Conservation (phyloP, 129 eudicot genomes). For the Chrysanthemum seticuspe region DNA sequence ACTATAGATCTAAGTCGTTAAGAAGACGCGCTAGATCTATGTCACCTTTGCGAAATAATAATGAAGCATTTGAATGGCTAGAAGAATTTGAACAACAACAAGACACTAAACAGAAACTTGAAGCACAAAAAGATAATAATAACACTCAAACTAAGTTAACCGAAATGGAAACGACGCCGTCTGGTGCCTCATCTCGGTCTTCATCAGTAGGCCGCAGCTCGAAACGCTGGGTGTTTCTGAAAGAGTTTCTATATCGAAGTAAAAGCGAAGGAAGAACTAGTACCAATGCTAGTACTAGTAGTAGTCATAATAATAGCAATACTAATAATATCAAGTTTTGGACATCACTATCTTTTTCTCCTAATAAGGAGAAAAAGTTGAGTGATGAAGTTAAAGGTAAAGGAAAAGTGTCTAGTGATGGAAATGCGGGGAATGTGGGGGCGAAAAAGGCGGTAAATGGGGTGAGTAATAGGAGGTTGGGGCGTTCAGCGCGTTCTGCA, state of each 20-base stretch:
- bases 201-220: constrained; percentile 80
- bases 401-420: too few relatives aligned
- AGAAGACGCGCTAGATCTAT: constrained; percentile 75
- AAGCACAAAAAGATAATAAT: neutral
- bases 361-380: too few relatives aligned
- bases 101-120: neutral
- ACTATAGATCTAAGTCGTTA: constrained; percentile 66
- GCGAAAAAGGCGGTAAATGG: too few relatives aligned
- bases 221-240: constrained; percentile 74
- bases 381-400: too few relatives aligned
- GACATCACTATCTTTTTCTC: too few relatives aligned
- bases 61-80: constrained; percentile 38
- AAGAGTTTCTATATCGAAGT: constrained; percentile 78
- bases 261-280: constrained; percentile 76
- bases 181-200: constrained; percentile 67
- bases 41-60: constrained; percentile 56
- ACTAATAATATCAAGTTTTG: too few relatives aligned
- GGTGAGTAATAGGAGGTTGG: too few relatives aligned
- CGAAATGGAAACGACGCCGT: constrained; percentile 41
- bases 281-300: constrained; percentile 9
- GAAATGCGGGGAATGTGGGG: too few relatives aligned
- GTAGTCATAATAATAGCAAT: too few relatives aligned
- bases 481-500: too few relatives aligned
- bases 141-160: neutral
- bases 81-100: constrained; percentile 31